Evolutionary conservation across 257 asterid species (phyloP).

Genomic region (Capsicum rhomboideum): DNA sequence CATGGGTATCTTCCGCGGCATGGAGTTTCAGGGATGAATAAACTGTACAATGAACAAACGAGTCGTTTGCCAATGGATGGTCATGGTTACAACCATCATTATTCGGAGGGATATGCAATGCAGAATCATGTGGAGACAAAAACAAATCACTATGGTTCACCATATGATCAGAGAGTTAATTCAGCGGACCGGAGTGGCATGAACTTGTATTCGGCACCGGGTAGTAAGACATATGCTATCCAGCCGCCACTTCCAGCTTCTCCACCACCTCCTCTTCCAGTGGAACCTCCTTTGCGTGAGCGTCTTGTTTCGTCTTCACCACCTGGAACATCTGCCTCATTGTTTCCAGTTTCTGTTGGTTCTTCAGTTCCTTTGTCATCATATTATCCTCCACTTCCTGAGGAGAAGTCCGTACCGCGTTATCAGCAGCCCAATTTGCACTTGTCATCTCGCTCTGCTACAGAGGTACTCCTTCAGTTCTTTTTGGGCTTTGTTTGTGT

Average conservation of each 20-base stretch:
- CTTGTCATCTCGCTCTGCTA: slow-evolving; percentile 26
- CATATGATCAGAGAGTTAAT: slow-evolving; percentile 8
- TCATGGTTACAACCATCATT: slow-evolving; percentile 13
- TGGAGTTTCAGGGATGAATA: slow-evolving; percentile 8
- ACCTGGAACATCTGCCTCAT: slow-evolving; percentile 30
- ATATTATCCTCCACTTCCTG: slow-evolving; percentile 37
- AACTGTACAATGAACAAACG: slow-evolving; percentile 16
- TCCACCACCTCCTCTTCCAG: slow-evolving; percentile 68
- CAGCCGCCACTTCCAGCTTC: slow-evolving; percentile 75
- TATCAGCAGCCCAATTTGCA: slow-evolving; percentile 27
- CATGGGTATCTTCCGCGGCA: background rate
- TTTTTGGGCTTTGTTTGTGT: background rate
- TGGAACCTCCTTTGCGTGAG: slow-evolving; percentile 39
- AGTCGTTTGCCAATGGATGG: slow-evolving; percentile 14
- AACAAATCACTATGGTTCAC: slow-evolving; percentile 16
- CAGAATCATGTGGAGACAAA: slow-evolving; percentile 28
- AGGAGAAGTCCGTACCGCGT: slow-evolving; percentile 18
- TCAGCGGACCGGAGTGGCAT: slow-evolving; percentile 8
- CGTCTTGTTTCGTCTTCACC: slow-evolving; percentile 32
- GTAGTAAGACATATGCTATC: slow-evolving; percentile 15
- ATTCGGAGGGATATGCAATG: slow-evolving; percentile 13
- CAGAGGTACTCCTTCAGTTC: slow-evolving; percentile 33
- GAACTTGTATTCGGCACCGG: slow-evolving; percentile 11
- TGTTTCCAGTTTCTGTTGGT: slow-evolving; percentile 30
- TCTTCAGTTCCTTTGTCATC: slow-evolving; percentile 33